Evolutionary conservation across 2,329 filamentous ascomycete species (phyloP).

Genomic region (Daldinia sp.): DNA sequence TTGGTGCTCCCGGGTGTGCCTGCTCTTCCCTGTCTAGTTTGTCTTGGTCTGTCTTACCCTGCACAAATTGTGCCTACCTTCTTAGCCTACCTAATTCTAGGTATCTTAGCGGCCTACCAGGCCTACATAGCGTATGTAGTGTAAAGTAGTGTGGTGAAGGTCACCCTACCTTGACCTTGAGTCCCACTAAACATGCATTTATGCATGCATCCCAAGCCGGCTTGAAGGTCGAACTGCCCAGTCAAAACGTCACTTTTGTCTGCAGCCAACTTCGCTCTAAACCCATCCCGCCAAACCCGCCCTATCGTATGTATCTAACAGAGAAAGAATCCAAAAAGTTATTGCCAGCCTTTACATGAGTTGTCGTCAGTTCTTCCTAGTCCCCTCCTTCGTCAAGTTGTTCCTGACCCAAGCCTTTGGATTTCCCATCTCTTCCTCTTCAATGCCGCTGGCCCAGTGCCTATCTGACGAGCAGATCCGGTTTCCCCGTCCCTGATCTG

Average conservation of each 20-base stretch:
- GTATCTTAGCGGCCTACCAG: not conserved
- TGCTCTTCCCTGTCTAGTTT: conserved; percentile 9
- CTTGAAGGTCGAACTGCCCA: conserved; percentile 30
- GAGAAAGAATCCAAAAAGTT: conserved; percentile 3
- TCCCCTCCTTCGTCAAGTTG: conserved; percentile 18
- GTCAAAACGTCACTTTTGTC: conserved; percentile 44
- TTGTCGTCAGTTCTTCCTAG: conserved; percentile 30
- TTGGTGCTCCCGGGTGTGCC: conserved; percentile 13
- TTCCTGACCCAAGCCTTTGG: conserved; percentile 30
- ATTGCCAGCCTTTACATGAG: conserved; percentile 24
- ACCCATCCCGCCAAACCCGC: conserved; percentile 28
- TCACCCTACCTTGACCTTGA: conserved; percentile 13
- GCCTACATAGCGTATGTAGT: not conserved
- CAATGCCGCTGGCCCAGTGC: conserved; percentile 29
- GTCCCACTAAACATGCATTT: conserved; percentile 34
- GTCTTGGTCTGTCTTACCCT: not conserved
- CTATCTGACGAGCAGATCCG: conserved; percentile 16
- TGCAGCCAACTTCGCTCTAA: conserved; percentile 37
- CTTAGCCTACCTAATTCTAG: not conserved
- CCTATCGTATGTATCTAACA: conserved; percentile 24
- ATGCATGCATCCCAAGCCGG: conserved; percentile 35
- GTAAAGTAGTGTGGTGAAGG: not conserved
- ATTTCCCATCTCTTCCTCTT: conserved; percentile 12
- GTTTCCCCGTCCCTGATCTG: conserved; percentile 13
- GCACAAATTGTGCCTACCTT: conserved; percentile 2